Base-by-base conservation (phyloP, 768 basidiomycete genomes). In the Suillus alpinus region DNA sequence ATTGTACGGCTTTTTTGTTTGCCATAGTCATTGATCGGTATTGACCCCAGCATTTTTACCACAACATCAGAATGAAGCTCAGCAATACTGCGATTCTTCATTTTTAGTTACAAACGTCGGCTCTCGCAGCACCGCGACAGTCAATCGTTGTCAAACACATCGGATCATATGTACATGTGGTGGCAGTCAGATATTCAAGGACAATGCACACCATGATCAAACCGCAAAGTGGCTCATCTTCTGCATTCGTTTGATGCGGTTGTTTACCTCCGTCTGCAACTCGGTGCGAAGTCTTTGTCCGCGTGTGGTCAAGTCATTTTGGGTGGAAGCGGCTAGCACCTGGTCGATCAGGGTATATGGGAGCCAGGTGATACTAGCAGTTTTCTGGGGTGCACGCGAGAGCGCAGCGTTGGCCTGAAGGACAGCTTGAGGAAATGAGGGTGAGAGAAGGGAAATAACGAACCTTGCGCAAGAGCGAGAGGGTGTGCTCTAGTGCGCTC, bases 301-400 rank as follows among this genome's bases (percentile, higher is more conserved):
- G 46, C 78, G 78, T 13, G 80, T 60, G 23, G 84, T 81, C 56
- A 84, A 69, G 40, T 80, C 78, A 39, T 80, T 77, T 66, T 83
- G 81, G 8, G 80, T 74, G 61, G 82, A 80, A 10, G 87, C 84
- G 14, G 87, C 86, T 26, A 94, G 79, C 39, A 94, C 88, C 73
- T 92, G 88, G 73, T 95, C 93, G 63, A 95, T 83, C 58, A 94
- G 80, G 53, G 86, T 84, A 68, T 94, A 94, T 14, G 93, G 93
- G 41, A 94, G 77, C 88, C 91, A 94, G 4, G 89, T 89, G 57
- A 81, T 70, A 37, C 80, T 83, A 3, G 90, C 82, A 41, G 80
- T 78, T 68, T 79, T 84, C 32, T 80, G 79, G 26, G 80, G 75
- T 53, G 81, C 78, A 66, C 80, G 84, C 46, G 81, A 76, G 50